Evolutionary conservation across 208 protist genomes (phyloP), one percentile per base, ranked within the genome.

Genomic region (Wallacemonas collosoma): DNA sequence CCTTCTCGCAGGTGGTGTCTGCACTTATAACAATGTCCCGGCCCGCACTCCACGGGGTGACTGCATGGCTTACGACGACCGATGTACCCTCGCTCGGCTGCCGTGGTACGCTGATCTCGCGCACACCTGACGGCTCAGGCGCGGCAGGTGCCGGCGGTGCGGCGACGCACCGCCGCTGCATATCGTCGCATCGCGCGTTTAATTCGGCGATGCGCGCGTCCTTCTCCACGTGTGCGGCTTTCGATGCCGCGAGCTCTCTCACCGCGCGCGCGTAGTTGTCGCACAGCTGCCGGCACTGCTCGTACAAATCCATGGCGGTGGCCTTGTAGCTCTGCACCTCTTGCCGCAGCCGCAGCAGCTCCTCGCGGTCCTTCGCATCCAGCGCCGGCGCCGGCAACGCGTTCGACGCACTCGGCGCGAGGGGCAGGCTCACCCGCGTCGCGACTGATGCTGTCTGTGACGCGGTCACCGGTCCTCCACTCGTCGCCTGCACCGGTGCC

Each of bases 231-330:
- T 86, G 45, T 12, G 43, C 38, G 35, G 58, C 57, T 38, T 71
- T 75, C 48, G 73, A 72, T 36, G 44, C 55, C 11, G 53, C 60
- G 14, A 94, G 75, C 65, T 85, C 83, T 43, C 81, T 77, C 36
- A 91, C 89, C 66, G 84, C 85, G 17, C 73, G 80, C 68, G 88
- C 77, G 75, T 90, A 94, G 65, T 82, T 72, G 62, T 80, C 75
- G 62, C 83, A 89, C 7, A 94, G 73, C 11, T 76, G 73, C 36
- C 73, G 72, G 75, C 80, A 91, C 72, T 91, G 85, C 67, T 57
- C 70, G 66, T 83, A 81, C 6, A 91, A 80, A 38, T 90, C 71
- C 17, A 83, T 65, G 12, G 85, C 80, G 44, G 69, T 81, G 2
- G 53, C 40, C 62, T 85, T 81, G 76, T 93, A 93, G 39, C 67